These are phyloP conservation scores for Hirsutella minnesotensis DNA, from an alignment of 2,329 filamentous ascomycete species.

Conservation along the genomic window DNA sequence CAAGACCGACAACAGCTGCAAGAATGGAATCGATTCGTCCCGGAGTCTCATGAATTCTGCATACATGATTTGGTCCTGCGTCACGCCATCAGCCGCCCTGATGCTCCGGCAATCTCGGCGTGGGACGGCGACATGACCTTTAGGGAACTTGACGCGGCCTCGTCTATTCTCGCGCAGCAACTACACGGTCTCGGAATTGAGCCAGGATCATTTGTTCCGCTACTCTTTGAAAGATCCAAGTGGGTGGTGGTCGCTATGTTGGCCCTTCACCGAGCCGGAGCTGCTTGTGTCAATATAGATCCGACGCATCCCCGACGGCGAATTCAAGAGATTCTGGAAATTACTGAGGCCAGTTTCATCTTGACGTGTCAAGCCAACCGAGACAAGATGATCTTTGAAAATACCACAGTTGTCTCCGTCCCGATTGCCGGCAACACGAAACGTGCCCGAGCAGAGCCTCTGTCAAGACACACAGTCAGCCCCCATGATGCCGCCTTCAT, in stretches of 20 bases:
- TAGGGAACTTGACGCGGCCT: background rate
- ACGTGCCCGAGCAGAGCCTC: too few relatives aligned
- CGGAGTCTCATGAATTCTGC: too few relatives aligned
- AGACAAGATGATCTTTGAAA: background rate
- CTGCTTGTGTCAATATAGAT: background rate
- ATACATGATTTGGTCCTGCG: too few relatives aligned
- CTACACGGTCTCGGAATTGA: background rate
- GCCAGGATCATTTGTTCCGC: background rate
- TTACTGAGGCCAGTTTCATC: background rate
- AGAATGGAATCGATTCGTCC: too few relatives aligned
- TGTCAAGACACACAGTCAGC: too few relatives aligned
- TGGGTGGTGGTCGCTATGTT: background rate
- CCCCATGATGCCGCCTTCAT: constrained; percentile 15
- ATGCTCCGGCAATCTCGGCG: constrained; percentile 9
- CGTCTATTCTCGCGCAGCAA: background rate
- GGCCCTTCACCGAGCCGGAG: background rate
- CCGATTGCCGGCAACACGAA: background rate
- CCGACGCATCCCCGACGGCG: background rate
- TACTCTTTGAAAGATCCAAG: background rate
- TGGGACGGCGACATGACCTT: constrained; percentile 1
- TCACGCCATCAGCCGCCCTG: too few relatives aligned
- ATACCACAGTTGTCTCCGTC: background rate
- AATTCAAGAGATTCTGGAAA: background rate
- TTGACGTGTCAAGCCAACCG: background rate
- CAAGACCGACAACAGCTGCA: too few relatives aligned